These are phyloP conservation scores for Trapa incisa DNA, from an alignment of 345 rosid genomes.

Conservation along the genomic window DNA sequence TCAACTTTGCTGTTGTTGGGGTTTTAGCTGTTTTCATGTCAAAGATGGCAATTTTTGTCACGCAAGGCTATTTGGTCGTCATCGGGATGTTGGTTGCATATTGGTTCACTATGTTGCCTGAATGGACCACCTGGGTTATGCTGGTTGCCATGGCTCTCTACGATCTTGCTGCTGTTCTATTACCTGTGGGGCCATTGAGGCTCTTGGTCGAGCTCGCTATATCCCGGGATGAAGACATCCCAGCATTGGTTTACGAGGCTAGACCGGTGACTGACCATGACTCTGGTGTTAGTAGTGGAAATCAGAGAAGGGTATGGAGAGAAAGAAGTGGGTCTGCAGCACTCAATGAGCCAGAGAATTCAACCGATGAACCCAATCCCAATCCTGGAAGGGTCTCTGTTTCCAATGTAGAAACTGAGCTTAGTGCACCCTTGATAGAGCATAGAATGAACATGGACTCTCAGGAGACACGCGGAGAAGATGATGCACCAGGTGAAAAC, in stretches of 20 bases:
- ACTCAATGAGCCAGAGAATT: conserved; percentile 1
- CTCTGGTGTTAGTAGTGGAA: conserved; percentile 15
- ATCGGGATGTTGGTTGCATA: conserved; percentile 86
- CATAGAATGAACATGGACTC: conserved; percentile 14
- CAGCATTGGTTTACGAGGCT: conserved; percentile 85
- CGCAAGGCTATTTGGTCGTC: conserved; percentile 68
- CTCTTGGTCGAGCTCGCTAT: conserved; percentile 88
- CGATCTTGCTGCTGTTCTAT: conserved; percentile 86
- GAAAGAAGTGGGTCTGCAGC: conserved; percentile 17
- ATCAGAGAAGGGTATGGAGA: conserved; percentile 74
- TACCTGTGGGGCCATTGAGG: conserved; percentile 87
- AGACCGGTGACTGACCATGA: conserved; percentile 52
- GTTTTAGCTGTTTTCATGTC: conserved; percentile 80
- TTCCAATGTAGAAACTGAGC: conserved; percentile 23
- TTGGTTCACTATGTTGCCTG: conserved; percentile 84
- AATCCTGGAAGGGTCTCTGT: not conserved
- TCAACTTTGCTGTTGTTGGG: conserved; percentile 73
- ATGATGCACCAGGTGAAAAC: conserved; percentile 23
- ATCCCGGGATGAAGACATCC: conserved; percentile 93
- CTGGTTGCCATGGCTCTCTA: conserved; percentile 73
- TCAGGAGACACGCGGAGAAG: conserved; percentile 13
- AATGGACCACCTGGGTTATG: conserved; percentile 93
- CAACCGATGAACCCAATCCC: conserved; percentile 7
- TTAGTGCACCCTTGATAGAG: conserved; percentile 53
- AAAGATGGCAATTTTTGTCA: conserved; percentile 73